Evolutionary conservation across 202 grass and related monocot species (phyloP), one percentile per base, ranked within the genome.

Genomic region (Musa balbisiana): DNA sequence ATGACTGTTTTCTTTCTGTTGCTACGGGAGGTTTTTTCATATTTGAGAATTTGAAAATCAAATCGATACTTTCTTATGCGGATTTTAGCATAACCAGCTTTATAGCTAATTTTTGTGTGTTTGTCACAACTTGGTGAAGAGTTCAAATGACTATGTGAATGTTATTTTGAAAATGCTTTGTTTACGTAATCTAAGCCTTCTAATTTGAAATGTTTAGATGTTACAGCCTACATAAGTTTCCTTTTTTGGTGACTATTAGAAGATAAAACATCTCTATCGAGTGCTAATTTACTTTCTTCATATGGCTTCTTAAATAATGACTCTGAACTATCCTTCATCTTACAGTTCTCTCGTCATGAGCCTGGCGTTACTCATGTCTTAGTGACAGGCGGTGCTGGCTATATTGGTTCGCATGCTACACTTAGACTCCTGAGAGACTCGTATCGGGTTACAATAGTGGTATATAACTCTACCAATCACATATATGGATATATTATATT

Each of bases 401-500:
- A 83, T 80, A 94, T 99, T 85, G 95, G 95, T 49, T 99, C 95
- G 49, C 95, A 99, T 83, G 95, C 95, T 69, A 68, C 95, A 74
- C 84, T 99, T 50, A 83, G 91, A 56, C 83, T 99, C 67, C 94
- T 99, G 80, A 94, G 92, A 52, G 95, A 99, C 19, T 89, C 82
- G 15, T 92, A 99, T 81, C 89, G 95, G 80, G 91, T 99, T 75
- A 99, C 95, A 53, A 92, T 99, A 87, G 91, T 99, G 95, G 95
- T 99, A 70, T n/a, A 9, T 43, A 90, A 87, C 85, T 86, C 71
- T 51, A 81, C 79, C 78, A 11, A 52, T 26, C 20, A 50, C 13
- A 14, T 56, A 17, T 22, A 64, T 76, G n/a, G 26, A 76, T 22
- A 9, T 5, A 16, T 11, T 25, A 15, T 25, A 64, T 76, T 10